These are phyloP conservation scores for Amphibolis antarctica DNA, from an alignment of 106 monocot species.

Conservation along the genomic window DNA sequence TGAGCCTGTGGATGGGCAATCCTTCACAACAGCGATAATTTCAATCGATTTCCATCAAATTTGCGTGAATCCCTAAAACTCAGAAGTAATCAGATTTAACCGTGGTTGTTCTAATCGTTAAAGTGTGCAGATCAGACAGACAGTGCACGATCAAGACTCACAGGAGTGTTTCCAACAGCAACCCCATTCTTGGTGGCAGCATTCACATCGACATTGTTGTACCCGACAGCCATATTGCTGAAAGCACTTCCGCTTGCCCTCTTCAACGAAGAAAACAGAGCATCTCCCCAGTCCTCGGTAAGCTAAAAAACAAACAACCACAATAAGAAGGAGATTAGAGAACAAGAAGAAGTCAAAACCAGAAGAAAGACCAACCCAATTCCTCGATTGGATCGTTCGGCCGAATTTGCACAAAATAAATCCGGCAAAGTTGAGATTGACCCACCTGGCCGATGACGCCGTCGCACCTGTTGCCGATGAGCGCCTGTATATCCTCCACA, in stretches of 20 bases:
- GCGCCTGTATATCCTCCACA: conserved; percentile 86
- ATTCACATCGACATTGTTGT: conserved; percentile 90
- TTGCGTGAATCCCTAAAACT: too few species aligned
- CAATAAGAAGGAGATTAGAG: background rate
- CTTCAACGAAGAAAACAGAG: conserved; percentile 82
- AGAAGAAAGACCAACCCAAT: conserved; percentile 1
- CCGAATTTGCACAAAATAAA: too few species aligned
- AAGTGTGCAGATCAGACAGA: too few species aligned
- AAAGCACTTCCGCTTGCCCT: conserved; percentile 83
- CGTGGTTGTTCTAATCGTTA: too few species aligned
- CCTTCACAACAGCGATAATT: too few species aligned
- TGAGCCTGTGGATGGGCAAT: too few species aligned
- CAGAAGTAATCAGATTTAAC: too few species aligned
- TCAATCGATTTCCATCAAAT: too few species aligned
- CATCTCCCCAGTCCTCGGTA: conserved; percentile 98
- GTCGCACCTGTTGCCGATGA: conserved; percentile 78
- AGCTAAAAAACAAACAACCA: conserved; percentile 34
- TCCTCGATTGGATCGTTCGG: background rate
- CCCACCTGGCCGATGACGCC: conserved; percentile 91
- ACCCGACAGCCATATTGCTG: conserved; percentile 99
- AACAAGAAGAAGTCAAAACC: background rate
- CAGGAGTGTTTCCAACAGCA: conserved; percentile 91
- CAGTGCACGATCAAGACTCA: conserved; percentile 13
- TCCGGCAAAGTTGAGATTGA: background rate
- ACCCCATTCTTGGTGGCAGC: conserved; percentile 78